A percentile compares a stretch with the other conserved stretches of the same genome.
Conservation (phyloP, 2,329 filamentous ascomycete genomes). For the Akanthomyces muscarius region DNA sequence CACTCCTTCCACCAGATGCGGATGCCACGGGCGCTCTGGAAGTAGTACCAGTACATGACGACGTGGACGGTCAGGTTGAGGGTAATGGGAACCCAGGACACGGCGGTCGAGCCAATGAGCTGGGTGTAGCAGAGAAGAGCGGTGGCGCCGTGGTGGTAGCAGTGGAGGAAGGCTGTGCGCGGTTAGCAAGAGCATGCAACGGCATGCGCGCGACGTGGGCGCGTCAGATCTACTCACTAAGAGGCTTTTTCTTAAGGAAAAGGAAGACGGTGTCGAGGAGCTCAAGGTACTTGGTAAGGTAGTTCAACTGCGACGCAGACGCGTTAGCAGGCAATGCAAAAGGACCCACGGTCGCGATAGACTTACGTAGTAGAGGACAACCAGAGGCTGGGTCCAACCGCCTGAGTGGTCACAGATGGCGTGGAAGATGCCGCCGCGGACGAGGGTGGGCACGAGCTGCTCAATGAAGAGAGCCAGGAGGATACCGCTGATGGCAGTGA, state of each 20-base stretch:
- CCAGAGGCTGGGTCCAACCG: constrained; percentile 90
- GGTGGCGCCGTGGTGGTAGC: constrained; percentile 96
- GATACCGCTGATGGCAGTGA: constrained; percentile 78
- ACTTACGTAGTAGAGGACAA: constrained; percentile 93
- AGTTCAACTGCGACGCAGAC: constrained; percentile 68
- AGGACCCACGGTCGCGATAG: neutral
- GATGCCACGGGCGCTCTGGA: constrained; percentile 94
- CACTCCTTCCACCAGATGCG: constrained; percentile 99
- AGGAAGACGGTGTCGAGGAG: constrained; percentile 93
- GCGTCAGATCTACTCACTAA: constrained; percentile 48
- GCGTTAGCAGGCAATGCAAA: neutral
- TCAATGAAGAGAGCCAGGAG: constrained; percentile 85
- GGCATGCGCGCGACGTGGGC: neutral
- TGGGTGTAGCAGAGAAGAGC: constrained; percentile 97
- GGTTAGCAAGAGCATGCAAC: neutral
- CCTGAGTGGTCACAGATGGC: constrained; percentile 77
- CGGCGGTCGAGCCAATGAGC: constrained; percentile 84
- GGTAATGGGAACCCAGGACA: constrained; percentile 91
- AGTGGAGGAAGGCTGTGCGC: constrained; percentile 83
- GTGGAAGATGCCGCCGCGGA: constrained; percentile 78
- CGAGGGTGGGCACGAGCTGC: constrained; percentile 81
- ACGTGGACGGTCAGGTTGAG: constrained; percentile 94
- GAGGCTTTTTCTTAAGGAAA: constrained; percentile 98
- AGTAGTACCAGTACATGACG: constrained; percentile 99
- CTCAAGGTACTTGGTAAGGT: constrained; percentile 96